Evolutionary conservation across 371 early-diverging fungal species (phyloP), one percentile per base, ranked within the genome.

Genomic region (Circinella minor): DNA sequence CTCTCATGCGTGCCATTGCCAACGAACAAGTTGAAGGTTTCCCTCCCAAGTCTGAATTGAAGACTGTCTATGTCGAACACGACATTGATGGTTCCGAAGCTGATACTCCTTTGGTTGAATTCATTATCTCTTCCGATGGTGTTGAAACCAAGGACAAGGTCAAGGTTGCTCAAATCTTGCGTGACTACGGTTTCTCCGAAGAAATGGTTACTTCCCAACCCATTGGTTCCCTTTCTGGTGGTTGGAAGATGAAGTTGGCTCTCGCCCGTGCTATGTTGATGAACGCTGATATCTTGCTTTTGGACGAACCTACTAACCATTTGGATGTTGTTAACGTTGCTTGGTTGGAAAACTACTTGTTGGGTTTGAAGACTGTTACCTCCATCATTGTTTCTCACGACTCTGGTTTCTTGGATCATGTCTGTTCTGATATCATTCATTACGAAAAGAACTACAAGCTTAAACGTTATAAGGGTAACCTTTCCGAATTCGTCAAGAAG

Each of bases 241-340:
- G 95, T 62, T 94, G 94, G 93, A 94, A 93, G 85, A 94, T 93
- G 91, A 92, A 94, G 86, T 81, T 96, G 63, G 94, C 91, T 74
- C 85, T 96, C 69, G 94, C 94, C 49, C 86, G 92, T 71, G 92
- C 94, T n/a, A 94, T 93, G 91, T 78, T 93, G 67, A 80, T 88
- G 80, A 89, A 93, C 55, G 94, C 95, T 20, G 94, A 95, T 75
- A 91, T 96, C 68, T 79, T 96, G 69, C 79, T 96, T 60, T 79
- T 96, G 68, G 96, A 96, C 80, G 96, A 96, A 81, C 96, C 96
- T 60, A 96, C 96, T 54, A 95, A 96, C 82, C 95, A 95, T 81
- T 84, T 96, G 89, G 95, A 96, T 79, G 91, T 88, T 51, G 82
- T 78, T 66, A 93, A 93, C 77, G 90, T 93, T 65, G 88, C 87